Percentiles rank a stretch among this genome's conserved stretches.
These are phyloP conservation scores for Aspergillus ustus DNA, from an alignment of 2,329 filamentous ascomycete genomes.

Conservation along the genomic window DNA sequence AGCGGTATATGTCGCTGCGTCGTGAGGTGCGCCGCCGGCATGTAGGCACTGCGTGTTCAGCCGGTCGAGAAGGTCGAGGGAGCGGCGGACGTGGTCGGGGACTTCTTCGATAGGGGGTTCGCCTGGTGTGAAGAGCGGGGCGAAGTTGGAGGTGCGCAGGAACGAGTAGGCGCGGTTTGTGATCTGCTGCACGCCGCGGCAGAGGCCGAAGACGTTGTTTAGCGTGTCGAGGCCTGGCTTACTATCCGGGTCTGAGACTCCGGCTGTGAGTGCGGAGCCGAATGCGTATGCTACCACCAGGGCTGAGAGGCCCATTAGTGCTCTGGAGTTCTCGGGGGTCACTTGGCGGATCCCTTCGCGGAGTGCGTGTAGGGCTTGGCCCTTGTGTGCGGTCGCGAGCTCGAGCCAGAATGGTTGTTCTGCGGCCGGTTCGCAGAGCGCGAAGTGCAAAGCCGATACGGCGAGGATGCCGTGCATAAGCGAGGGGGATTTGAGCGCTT, in stretches of 20 bases:
- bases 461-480: slow-evolving; percentile 34
- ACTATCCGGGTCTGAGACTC: not conserved
- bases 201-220: slow-evolving; percentile 11
- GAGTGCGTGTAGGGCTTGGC: slow-evolving; percentile 9
- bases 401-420: slow-evolving; percentile 23
- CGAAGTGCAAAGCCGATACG: slow-evolving; percentile 29
- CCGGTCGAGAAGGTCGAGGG: slow-evolving; percentile 5
- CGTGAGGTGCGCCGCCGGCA: not conserved
- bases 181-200: slow-evolving; percentile 16
- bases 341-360: slow-evolving; percentile 16
- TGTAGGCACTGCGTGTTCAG: not conserved
- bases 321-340: slow-evolving; percentile 21
- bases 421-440: slow-evolving; percentile 1
- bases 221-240: slow-evolving; percentile 9
- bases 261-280: slow-evolving; percentile 23
- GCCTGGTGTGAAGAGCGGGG: not conserved
- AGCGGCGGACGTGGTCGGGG: not conserved
- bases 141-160: slow-evolving; percentile 12
- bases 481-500: slow-evolving; percentile 26
- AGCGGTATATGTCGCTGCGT: not conserved
- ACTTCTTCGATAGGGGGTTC: not conserved
- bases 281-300: slow-evolving; percentile 30
- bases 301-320: slow-evolving; percentile 23
- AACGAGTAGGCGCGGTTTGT: not conserved
- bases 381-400: slow-evolving; percentile 26